Evolutionary conservation across 768 basidiomycete species (phyloP).

Genomic region (Daedaleopsis sinensis): DNA sequence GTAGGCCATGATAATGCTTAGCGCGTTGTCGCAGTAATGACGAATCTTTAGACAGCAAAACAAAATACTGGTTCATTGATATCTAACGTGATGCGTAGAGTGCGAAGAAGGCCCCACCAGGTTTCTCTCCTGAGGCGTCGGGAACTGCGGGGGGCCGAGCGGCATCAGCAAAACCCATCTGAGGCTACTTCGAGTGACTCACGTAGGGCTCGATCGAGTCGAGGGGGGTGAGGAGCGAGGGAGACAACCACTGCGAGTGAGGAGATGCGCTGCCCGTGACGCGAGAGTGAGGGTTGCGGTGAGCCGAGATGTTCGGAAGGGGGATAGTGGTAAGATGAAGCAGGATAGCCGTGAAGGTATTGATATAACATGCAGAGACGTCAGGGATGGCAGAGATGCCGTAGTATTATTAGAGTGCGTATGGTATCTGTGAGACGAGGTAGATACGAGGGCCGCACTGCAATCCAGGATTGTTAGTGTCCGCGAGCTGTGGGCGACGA

Average conservation of each 20-base stretch:
- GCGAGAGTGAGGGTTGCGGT: conserved; percentile 40
- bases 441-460: conserved; percentile 30
- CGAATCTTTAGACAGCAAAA: conserved; percentile 39
- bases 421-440: conserved; percentile 49
- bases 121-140: conserved; percentile 48
- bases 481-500: background rate
- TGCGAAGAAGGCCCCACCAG: conserved; percentile 50
- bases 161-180: background rate
- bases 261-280: conserved; percentile 54
- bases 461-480: conserved; percentile 3
- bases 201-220: conserved; percentile 71
- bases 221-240: conserved; percentile 44
- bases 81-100: conserved; percentile 52
- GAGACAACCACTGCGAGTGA: conserved; percentile 57
- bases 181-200: conserved; percentile 33
- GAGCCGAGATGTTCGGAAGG: conserved; percentile 44
- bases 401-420: conserved; percentile 45
- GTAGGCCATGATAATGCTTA: conserved; percentile 49
- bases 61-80: conserved; percentile 46
- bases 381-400: conserved; percentile 62
- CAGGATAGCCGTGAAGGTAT: conserved; percentile 48
- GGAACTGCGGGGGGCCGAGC: conserved; percentile 35
- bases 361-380: conserved; percentile 51
- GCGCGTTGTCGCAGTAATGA: conserved; percentile 48
- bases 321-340: conserved; percentile 36